Evolutionary conservation across 495 filamentous ascomycete genomes (phyloP), one percentile per base, ranked within the genome.

Genomic region (Aspergillus cavernicola): DNA sequence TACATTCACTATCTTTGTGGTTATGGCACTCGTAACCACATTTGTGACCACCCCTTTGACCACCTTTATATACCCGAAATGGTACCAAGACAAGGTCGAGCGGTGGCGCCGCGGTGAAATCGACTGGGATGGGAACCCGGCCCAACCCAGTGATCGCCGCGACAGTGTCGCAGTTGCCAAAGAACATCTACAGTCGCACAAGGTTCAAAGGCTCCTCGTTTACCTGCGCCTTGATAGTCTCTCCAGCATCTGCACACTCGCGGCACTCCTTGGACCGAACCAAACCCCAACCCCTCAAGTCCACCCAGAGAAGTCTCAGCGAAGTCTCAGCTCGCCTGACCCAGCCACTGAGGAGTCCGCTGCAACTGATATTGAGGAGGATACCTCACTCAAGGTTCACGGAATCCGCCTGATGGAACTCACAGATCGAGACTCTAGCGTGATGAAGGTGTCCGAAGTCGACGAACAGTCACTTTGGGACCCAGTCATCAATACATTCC

Each of bases 1-100:
- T 23, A 96, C 93, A 0, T 98, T 98, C 65, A 98, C 92, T 28
- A 96, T 98, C 52, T 98, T 98, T 49, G 93, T 98, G n/a, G 89
- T 97, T 56, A 97, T 97, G 84, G 92, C 93, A 28, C 74, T 97
- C 8, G 81, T 96, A 33, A 96, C 92, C 2, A 98, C 93, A 0
- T 92, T 98, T 49, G 75, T 85, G 3, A 97, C 93, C 0, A 96
- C 92, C 0, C 93, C 93, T 0, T 64, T 97, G 15, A 90, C 88
- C 19, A 78, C 81, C 6, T 69, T 68, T 31, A 71, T 97, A 12
- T 98, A 97, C 57, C 93, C 93, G 7, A 82, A 79, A 0, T 92
- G 82, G 85, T 97, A 97, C 61, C 91, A 93, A 66, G 83, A 85
- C 73, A 96, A 96, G 70, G 76, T 96, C 6, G 89, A 89, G 32